These are phyloP conservation scores for Fusarium fracticaudum DNA, from an alignment of 2,329 filamentous ascomycete species.

Conservation along the genomic window DNA sequence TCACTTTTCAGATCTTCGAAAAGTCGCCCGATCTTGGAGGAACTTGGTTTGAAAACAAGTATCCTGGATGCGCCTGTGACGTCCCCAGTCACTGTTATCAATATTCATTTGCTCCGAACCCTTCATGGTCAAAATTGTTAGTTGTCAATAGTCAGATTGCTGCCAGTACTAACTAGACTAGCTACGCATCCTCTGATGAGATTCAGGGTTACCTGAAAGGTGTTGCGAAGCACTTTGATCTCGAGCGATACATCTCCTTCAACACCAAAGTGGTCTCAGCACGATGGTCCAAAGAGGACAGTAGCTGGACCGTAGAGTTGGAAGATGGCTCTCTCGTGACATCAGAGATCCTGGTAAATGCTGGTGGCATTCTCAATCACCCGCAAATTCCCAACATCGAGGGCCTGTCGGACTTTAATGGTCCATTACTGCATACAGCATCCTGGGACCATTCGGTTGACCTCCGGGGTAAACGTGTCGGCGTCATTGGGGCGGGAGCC, in stretches of 20 bases:
- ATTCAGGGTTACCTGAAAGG: constrained; percentile 67
- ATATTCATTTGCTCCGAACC: constrained; percentile 56
- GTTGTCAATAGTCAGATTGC: rapidly evolving
- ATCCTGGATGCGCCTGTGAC: constrained; percentile 62
- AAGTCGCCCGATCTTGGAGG: constrained; percentile 66
- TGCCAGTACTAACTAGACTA: rapidly evolving
- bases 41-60: constrained; percentile 68
- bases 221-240: constrained; percentile 53
- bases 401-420: constrained; percentile 57
- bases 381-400: constrained; percentile 61
- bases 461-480: constrained; percentile 51
- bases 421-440: constrained; percentile 62
- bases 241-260: constrained; percentile 45
- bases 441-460: constrained; percentile 58
- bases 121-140: constrained; percentile 61
- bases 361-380: constrained; percentile 60
- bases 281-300: constrained; percentile 40
- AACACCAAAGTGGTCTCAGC: constrained; percentile 45
- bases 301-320: background rate
- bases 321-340: background rate
- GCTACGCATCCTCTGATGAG: constrained; percentile 62
- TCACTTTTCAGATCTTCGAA: constrained; percentile 56
- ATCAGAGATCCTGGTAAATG: constrained; percentile 60
- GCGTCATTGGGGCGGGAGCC: constrained; percentile 53
- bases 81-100: constrained; percentile 63